Evolutionary conservation across 371 early-diverging fungal genomes (phyloP).

Genomic region (Dinochytrium kinnereticum): DNA sequence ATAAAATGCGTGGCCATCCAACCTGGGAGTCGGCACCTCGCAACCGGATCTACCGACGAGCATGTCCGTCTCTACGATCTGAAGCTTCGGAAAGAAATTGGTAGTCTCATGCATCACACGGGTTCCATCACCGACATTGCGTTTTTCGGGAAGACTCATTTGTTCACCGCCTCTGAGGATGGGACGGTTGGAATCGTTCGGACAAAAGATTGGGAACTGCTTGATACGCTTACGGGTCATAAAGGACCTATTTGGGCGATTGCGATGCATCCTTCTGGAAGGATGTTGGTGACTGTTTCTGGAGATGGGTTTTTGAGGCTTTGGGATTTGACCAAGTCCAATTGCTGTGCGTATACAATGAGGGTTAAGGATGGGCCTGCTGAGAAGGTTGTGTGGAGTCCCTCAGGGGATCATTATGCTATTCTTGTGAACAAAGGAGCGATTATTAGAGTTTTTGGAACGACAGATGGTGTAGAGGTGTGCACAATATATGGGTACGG

Average conservation of each 20-base stretch:
- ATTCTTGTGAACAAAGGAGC: constrained; percentile 75
- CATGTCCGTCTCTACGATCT: constrained; percentile 90
- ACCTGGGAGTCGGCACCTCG: constrained; percentile 74
- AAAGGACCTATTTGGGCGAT: constrained; percentile 63
- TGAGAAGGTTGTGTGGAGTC: constrained; percentile 74
- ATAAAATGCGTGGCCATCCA: constrained; percentile 81
- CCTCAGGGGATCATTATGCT: constrained; percentile 74
- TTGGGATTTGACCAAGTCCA: constrained; percentile 91
- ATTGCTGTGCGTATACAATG: constrained; percentile 70
- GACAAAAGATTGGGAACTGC: constrained; percentile 94
- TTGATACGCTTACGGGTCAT: constrained; percentile 92
- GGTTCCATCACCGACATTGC: constrained; percentile 87
- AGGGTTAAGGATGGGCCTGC: constrained; percentile 58
- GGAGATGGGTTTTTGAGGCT: constrained; percentile 79
- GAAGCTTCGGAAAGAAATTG: constrained; percentile 85
- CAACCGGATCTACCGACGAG: constrained; percentile 96
- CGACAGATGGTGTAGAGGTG: constrained; percentile 30
- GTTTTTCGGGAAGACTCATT: constrained; percentile 81
- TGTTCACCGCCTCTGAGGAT: constrained; percentile 90
- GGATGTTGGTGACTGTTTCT: constrained; percentile 83
- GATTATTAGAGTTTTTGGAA: constrained; percentile 68
- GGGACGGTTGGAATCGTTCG: constrained; percentile 86
- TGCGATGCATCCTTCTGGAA: constrained; percentile 92
- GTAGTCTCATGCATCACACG: constrained; percentile 87
- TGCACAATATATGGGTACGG: constrained; percentile 13